These are phyloP conservation scores for Cucurbita ficifolia DNA, from an alignment of 306 rosid species.

Conservation along the genomic window DNA sequence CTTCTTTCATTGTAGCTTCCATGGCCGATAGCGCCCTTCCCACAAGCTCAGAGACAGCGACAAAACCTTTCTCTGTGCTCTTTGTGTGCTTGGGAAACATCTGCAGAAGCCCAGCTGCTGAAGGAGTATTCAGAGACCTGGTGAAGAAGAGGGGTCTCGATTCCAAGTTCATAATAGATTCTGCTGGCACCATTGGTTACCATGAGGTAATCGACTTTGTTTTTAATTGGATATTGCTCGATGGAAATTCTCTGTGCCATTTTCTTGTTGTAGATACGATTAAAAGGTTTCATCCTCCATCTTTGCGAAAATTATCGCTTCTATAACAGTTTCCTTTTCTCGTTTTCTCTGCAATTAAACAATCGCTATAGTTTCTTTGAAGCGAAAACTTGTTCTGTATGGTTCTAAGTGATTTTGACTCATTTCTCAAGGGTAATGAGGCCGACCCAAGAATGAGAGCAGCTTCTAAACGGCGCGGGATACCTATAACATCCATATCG, in stretches of 20 bases:
- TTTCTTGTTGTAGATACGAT: neutral
- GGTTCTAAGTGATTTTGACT: conserved; percentile 9
- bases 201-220: conserved; percentile 39
- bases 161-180: conserved; percentile 51
- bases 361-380: neutral
- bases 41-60: conserved; percentile 15
- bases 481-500: conserved; percentile 61
- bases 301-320: neutral
- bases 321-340: neutral
- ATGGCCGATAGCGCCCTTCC: conserved; percentile 40
- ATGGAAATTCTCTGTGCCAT: neutral
- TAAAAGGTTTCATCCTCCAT: neutral
- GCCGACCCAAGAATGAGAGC: conserved; percentile 94
- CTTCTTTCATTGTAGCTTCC: conserved; percentile 26
- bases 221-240: no score
- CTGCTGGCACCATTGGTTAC: conserved; percentile 75
- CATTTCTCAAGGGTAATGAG: conserved; percentile 46
- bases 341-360: neutral
- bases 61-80: conserved; percentile 52
- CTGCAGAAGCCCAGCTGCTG: conserved; percentile 91
- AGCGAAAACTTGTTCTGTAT: neutral
- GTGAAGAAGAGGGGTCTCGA: conserved; percentile 48
- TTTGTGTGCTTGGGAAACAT: conserved; percentile 86
- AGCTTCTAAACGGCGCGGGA: conserved; percentile 70
- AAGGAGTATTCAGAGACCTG: conserved; percentile 74